These are phyloP conservation scores for Podosphaera fusca DNA, from an alignment of 2,329 filamentous ascomycete species.

Conservation along the genomic window DNA sequence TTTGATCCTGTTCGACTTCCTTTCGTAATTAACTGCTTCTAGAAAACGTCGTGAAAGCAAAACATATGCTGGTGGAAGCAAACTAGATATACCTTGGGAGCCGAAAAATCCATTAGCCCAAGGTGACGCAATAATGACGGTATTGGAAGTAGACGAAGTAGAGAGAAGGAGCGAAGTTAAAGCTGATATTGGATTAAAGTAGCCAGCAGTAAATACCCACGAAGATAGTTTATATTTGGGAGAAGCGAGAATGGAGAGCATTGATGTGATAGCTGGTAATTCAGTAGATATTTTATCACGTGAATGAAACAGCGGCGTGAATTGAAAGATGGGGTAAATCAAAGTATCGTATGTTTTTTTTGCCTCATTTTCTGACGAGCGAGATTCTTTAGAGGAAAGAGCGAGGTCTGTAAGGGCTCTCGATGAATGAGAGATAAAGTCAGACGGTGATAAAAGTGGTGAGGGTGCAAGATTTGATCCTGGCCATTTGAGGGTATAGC, in stretches of 20 bases:
- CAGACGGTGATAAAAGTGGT: slow-evolving; percentile 44
- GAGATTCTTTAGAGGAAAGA: slow-evolving; percentile 9
- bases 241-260: slow-evolving; percentile 44
- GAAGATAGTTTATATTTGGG: slow-evolving; percentile 43
- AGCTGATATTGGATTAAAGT: slow-evolving; percentile 86
- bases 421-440: slow-evolving; percentile 48
- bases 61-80: slow-evolving; percentile 81
- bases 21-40: slow-evolving; percentile 15
- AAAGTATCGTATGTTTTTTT: slow-evolving; percentile 29
- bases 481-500: slow-evolving; percentile 52
- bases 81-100: slow-evolving; percentile 66
- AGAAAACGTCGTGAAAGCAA: slow-evolving; percentile 68
- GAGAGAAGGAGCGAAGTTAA: slow-evolving; percentile 59
- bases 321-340: slow-evolving; percentile 69
- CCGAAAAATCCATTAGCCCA: slow-evolving; percentile 90
- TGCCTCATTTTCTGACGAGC: slow-evolving; percentile 2
- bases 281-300: slow-evolving; percentile 67
- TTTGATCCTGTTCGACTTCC: slow-evolving; percentile 33
- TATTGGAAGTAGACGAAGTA: slow-evolving; percentile 46
- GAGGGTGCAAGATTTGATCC: slow-evolving; percentile 47
- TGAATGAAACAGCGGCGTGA: slow-evolving; percentile 53
- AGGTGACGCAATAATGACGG: slow-evolving; percentile 77
- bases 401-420: slow-evolving; percentile 43
- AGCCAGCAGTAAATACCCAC: slow-evolving; percentile 95
- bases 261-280: slow-evolving; percentile 52